Percentiles rank a stretch among this genome's conserved stretches.
phyloP scores from a whole-genome alignment of 2,329 filamentous ascomycete genomes.

The Botrytis fragariae region DNA sequence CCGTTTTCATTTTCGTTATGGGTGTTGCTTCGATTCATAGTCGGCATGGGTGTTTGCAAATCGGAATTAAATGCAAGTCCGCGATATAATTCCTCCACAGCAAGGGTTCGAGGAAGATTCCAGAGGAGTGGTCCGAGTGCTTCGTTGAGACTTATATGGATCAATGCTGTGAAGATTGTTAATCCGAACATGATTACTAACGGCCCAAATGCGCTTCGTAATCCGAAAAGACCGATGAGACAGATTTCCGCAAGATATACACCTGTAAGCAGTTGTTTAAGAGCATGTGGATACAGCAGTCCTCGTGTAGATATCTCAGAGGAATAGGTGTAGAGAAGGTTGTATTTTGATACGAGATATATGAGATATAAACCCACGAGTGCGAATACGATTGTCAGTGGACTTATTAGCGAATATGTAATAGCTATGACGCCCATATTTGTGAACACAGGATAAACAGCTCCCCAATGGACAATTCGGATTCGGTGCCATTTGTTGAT shows the following conservation, averaged over 20 bases:
- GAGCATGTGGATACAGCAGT: constrained; percentile 59
- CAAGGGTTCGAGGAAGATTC: constrained; percentile 36
- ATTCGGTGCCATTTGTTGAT: constrained; percentile 55
- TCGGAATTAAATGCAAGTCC: constrained; percentile 35
- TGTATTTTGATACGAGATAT: constrained; percentile 65
- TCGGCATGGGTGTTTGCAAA: constrained; percentile 24
- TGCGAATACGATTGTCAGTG: constrained; percentile 63
- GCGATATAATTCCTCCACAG: constrained; percentile 31
- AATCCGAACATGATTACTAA: constrained; percentile 57
- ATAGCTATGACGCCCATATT: constrained; percentile 47
- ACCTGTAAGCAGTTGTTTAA: constrained; percentile 62
- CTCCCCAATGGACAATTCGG: constrained; percentile 56
- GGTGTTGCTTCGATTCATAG: constrained; percentile 36
- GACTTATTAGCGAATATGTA: constrained; percentile 63
- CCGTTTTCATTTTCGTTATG: neutral
- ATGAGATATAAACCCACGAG: constrained; percentile 61
- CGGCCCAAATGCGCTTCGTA: constrained; percentile 52
- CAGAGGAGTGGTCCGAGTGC: constrained; percentile 35
- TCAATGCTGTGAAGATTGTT: constrained; percentile 52
- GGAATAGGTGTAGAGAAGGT: constrained; percentile 62
- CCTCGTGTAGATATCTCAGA: constrained; percentile 63
- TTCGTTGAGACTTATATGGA: constrained; percentile 46
- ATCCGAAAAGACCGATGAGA: constrained; percentile 61
- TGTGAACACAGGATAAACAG: constrained; percentile 55
- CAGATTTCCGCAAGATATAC: constrained; percentile 62